A percentile compares a stretch with the other conserved stretches of the same genome.
Conservation (phyloP, 2,329 filamentous ascomycete genomes). For the Phialophora expanda region DNA sequence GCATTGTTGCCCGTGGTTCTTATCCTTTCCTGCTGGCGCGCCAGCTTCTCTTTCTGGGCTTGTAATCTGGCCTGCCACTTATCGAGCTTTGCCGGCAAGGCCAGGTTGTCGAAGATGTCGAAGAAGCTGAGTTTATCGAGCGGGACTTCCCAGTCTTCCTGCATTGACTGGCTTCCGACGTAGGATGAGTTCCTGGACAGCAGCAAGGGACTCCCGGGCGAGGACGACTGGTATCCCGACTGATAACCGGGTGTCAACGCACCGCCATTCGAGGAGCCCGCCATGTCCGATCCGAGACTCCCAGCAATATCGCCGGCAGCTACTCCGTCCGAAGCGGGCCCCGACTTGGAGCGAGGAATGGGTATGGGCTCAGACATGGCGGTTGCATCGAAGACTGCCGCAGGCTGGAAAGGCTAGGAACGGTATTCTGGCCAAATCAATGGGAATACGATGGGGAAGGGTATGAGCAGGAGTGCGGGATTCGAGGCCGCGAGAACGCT, state of each 20-base stretch:
- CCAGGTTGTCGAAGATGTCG: slow-evolving; percentile 90
- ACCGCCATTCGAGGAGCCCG: slow-evolving; percentile 27
- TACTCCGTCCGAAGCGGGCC: slow-evolving; percentile 36
- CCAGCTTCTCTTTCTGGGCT: slow-evolving; percentile 82
- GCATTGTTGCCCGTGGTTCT: slow-evolving; percentile 77
- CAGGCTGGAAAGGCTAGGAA: background rate
- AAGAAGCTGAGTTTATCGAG: slow-evolving; percentile 89
- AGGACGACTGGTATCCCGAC: slow-evolving; percentile 48
- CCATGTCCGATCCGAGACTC: slow-evolving; percentile 27
- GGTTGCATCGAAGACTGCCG: background rate
- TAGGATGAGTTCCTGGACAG: slow-evolving; percentile 80
- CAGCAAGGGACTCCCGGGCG: slow-evolving; percentile 54
- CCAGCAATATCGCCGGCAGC: slow-evolving; percentile 18
- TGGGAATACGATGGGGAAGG: background rate
- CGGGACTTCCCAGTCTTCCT: slow-evolving; percentile 85
- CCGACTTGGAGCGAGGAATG: slow-evolving; percentile 40
- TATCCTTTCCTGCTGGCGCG: slow-evolving; percentile 70
- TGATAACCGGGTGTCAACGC: slow-evolving; percentile 50
- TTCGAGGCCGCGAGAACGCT: background rate
- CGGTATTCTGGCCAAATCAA: background rate
- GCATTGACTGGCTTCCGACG: slow-evolving; percentile 82
- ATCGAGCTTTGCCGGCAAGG: slow-evolving; percentile 86
- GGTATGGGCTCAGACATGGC: slow-evolving; percentile 41
- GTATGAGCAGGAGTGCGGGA: slow-evolving; percentile 7
- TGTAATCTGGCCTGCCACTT: slow-evolving; percentile 83